These are phyloP conservation scores for Coemansia sp. DNA, from an alignment of 192 early-diverging fungal species.

Conservation along the genomic window DNA sequence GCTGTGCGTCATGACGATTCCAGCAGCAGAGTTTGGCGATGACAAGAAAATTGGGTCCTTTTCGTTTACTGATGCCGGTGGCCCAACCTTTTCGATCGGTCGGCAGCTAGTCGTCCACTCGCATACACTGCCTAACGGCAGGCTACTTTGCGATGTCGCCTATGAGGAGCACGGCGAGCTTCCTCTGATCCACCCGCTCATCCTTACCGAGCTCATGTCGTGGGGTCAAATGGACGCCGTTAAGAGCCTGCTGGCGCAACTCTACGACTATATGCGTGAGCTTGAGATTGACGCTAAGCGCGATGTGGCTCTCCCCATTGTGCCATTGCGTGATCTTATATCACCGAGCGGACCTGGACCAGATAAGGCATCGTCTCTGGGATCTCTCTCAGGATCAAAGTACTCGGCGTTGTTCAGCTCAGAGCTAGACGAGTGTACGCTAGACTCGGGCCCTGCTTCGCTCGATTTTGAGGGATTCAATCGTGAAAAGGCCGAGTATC, in stretches of 20 bases:
- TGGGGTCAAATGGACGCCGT: slow-evolving; percentile 50
- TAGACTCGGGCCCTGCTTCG: slow-evolving; percentile 6
- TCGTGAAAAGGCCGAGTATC: slow-evolving; percentile 48
- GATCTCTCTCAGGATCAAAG: slow-evolving; percentile 2
- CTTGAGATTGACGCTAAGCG: slow-evolving; percentile 24
- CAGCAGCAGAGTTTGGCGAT: slow-evolving; percentile 36
- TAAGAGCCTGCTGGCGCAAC: slow-evolving; percentile 31
- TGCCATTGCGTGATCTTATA: slow-evolving; percentile 39
- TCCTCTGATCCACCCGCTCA: slow-evolving; percentile 46
- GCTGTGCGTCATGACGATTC: slow-evolving; percentile 36
- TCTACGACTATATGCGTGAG: slow-evolving; percentile 52
- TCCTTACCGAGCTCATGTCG: slow-evolving; percentile 54
- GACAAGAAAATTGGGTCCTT: slow-evolving; percentile 47
- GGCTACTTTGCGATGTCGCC: slow-evolving; percentile 30
- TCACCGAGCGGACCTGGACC: neutral
- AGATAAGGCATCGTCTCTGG: neutral
- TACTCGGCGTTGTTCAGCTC: slow-evolving; percentile 34
- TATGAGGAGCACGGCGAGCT: slow-evolving; percentile 55
- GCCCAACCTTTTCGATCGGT: slow-evolving; percentile 51
- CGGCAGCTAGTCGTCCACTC: slow-evolving; percentile 37
- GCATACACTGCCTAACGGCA: slow-evolving; percentile 19
- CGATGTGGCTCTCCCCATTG: slow-evolving; percentile 26
- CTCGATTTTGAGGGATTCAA: slow-evolving; percentile 46
- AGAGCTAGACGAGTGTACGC: slow-evolving; percentile 1
- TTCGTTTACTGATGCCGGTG: slow-evolving; percentile 52